Conservation (phyloP, 805 yeast species). For the Candida golubevii region DNA sequence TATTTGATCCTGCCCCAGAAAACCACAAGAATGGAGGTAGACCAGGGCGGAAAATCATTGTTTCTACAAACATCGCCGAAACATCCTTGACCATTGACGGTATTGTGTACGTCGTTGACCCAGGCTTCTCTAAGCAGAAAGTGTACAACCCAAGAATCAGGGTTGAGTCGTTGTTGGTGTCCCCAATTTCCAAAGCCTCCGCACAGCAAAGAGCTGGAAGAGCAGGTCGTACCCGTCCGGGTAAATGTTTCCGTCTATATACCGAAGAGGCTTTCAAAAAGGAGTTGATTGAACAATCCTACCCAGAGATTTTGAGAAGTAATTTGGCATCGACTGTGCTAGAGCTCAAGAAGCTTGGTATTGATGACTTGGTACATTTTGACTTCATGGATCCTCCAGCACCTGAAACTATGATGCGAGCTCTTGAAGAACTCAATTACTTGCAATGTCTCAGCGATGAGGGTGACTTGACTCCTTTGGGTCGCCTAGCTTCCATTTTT, state of each 20-base stretch:
- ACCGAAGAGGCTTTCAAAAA: slow-evolving; percentile 95
- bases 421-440: slow-evolving; percentile 90
- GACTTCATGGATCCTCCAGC: slow-evolving; percentile 99
- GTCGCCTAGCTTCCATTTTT: slow-evolving; percentile 86
- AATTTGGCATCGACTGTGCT: slow-evolving; percentile 88
- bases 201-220: slow-evolving; percentile 99
- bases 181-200: slow-evolving; percentile 95
- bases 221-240: slow-evolving; percentile 99
- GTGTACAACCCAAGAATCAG: slow-evolving; percentile 95
- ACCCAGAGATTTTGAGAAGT: slow-evolving; percentile 91
- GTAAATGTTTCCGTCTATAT: slow-evolving; percentile 93
- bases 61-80: slow-evolving; percentile 95
- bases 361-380: slow-evolving; percentile 94
- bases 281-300: slow-evolving; percentile 90
- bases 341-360: slow-evolving; percentile 88
- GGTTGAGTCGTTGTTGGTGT: slow-evolving; percentile 88
- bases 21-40: slow-evolving; percentile 69
- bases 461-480: slow-evolving; percentile 84
- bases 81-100: slow-evolving; percentile 97
- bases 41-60: slow-evolving; percentile 92
- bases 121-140: slow-evolving; percentile 95
- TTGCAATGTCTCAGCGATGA: slow-evolving; percentile 87
- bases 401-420: slow-evolving; percentile 99
- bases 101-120: slow-evolving; percentile 94
- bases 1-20: slow-evolving; percentile 85